Conservation (phyloP, 768 basidiomycete genomes). For the Crepidotus variabilis region DNA sequence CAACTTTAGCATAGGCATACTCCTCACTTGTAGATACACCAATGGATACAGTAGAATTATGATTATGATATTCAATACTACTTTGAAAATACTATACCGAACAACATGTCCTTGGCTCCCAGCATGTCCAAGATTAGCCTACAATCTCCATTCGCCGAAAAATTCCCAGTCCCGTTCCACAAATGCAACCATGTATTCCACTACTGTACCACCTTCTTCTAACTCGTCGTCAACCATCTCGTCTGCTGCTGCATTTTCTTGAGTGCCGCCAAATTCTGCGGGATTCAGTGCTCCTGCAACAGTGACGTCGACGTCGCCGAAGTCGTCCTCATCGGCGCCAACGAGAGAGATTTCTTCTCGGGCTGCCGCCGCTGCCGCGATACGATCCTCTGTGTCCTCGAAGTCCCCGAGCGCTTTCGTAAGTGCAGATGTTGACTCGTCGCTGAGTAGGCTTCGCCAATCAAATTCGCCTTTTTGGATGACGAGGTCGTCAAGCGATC, state of each 20-base stretch:
- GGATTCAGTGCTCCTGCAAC: not conserved
- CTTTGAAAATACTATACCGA: no score
- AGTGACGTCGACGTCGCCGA: slow-evolving; percentile 27
- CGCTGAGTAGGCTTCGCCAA: slow-evolving; percentile 81
- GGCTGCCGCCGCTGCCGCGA: slow-evolving; percentile 75
- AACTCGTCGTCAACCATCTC: slow-evolving; percentile 27
- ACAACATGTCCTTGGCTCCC: no score
- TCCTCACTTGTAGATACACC: no score
- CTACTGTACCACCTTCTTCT: slow-evolving; percentile 67
- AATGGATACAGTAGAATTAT: no score
- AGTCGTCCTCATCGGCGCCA: slow-evolving; percentile 80
- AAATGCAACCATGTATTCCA: slow-evolving; percentile 81
- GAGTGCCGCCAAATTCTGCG: not conserved
- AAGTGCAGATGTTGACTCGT: slow-evolving; percentile 48
- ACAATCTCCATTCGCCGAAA: slow-evolving; percentile 72
- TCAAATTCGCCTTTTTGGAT: slow-evolving; percentile 95
- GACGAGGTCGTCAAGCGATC: slow-evolving; percentile 83
- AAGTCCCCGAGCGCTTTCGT: slow-evolving; percentile 78
- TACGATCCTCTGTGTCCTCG: slow-evolving; percentile 85
- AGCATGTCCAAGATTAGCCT: slow-evolving; percentile 6
- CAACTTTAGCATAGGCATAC: no score
- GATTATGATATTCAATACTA: no score
- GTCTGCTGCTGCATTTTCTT: slow-evolving; percentile 1
- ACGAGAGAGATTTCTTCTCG: slow-evolving; percentile 68
- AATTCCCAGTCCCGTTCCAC: slow-evolving; percentile 61